Evolutionary conservation across 169 alveolate species (phyloP), one percentile per base, ranked within the genome.

Genomic region (Cryptosporidium meleagridis): DNA sequence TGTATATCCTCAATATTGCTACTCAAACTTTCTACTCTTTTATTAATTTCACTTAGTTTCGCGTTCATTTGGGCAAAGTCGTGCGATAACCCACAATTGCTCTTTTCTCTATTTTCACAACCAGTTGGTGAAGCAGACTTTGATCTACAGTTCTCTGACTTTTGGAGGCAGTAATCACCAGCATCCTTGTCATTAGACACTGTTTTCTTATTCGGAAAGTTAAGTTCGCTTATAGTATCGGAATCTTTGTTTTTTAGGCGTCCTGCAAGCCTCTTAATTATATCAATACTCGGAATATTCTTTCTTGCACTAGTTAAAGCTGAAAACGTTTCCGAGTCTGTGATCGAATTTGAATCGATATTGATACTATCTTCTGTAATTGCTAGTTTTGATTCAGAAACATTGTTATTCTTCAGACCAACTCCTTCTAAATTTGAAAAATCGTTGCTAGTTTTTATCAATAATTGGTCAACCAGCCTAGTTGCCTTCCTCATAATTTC

Each of bases 401-500:
- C 7, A 33, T 8, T n/a, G 52, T 31, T 65, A 14, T 65, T 8
- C 23, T 65, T 65, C 52, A 33, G 12, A 65, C 31, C 23, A 14
- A n/a, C 51, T 29, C 72, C 72, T n/a, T n/a, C 33, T 62, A 26
- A n/a, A 65, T 65, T 65, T 65, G 53, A 29, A 65, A 65, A 33
- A 65, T 65, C 72, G 12, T 29, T 21, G 23, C 69, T 53, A 26
- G 89, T 59, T 65, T 62, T 59, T 1, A 80, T 8, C 26, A 80
- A 48, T 45, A 80, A 26, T 59, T 80, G 72, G 39, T 80, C 89
- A 45, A 80, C 89, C 48, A 80, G 41, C 41, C 53, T 67, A 31
- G 70, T 65, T 33, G 89, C 89, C 70, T 58, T 80, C 75, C 52
- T 80, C 75, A 80, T 41, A n/a, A 80, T 80, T 45, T 80, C 89